phyloP scores from a whole-genome alignment of 1,284 basidiomycete genomes.

The Apiotrichum sp. region DNA sequence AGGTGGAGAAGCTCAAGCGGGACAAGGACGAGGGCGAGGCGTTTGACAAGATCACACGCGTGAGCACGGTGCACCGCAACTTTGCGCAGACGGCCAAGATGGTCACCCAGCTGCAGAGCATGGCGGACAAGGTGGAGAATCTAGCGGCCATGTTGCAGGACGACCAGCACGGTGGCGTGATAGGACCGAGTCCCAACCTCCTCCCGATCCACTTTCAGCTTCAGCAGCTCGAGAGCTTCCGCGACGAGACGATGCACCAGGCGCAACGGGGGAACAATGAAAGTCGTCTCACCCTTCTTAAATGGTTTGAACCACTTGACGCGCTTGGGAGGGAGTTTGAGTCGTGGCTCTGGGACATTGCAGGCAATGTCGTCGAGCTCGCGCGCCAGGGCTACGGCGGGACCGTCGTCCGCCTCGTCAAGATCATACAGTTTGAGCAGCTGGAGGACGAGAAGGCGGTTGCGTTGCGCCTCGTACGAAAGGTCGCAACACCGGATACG shows the following conservation, averaged over 20 bases:
- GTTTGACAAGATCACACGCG: constrained; percentile 88
- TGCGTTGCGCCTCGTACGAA: constrained; percentile 88
- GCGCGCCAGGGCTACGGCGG: constrained; percentile 71
- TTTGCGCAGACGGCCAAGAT: constrained; percentile 93
- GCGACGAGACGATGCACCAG: constrained; percentile 87
- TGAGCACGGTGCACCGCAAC: constrained; percentile 90
- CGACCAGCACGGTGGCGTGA: constrained; percentile 61
- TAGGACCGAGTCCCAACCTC: constrained; percentile 79
- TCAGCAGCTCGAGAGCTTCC: constrained; percentile 80
- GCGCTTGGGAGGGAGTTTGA: constrained; percentile 78
- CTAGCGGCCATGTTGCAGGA: constrained; percentile 70
- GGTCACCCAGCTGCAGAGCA: constrained; percentile 83
- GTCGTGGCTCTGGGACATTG: constrained; percentile 73
- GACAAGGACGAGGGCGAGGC: constrained; percentile 48
- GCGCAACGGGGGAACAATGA: constrained; percentile 69
- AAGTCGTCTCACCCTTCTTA: constrained; percentile 59
- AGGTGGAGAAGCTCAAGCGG: constrained; percentile 64
- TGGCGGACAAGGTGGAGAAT: constrained; percentile 75
- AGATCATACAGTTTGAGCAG: constrained; percentile 90
- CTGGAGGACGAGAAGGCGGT: constrained; percentile 92
- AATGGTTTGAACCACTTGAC: constrained; percentile 85
- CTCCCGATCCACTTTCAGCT: constrained; percentile 87
- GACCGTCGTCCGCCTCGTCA: constrained; percentile 84
- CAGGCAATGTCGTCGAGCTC: constrained; percentile 70
- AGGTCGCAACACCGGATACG: constrained; percentile 78